Conservation (phyloP, 2,329 filamentous ascomycete genomes). For the Tothia fuscella region DNA sequence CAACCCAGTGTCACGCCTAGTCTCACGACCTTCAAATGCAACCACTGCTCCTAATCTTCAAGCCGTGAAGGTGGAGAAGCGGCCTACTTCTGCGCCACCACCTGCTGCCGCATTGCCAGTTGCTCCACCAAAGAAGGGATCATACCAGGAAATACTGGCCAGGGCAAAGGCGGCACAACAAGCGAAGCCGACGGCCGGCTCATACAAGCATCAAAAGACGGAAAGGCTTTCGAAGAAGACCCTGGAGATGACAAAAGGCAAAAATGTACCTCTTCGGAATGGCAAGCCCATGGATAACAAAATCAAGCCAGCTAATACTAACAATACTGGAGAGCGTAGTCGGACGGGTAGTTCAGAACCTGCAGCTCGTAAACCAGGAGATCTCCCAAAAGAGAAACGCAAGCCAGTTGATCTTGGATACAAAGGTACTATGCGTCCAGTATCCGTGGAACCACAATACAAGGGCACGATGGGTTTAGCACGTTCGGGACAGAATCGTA, state of each 20-base stretch:
- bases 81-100: conserved; percentile 12
- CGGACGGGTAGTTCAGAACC: conserved; percentile 1
- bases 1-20: conserved; percentile 8
- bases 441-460: conserved; percentile 3
- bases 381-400: conserved; percentile 22
- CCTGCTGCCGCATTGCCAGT: conserved; percentile 16
- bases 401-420: conserved; percentile 26
- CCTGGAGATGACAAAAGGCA: conserved; percentile 31
- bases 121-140: conserved; percentile 55
- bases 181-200: conserved; percentile 44
- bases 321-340: background rate
- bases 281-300: background rate
- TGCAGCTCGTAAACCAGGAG: conserved; percentile 13
- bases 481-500: conserved; percentile 5
- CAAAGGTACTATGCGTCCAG: conserved; percentile 29
- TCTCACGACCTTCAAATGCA: conserved; percentile 13
- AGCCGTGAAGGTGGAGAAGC: conserved; percentile 10
- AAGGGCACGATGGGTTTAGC: conserved; percentile 1
- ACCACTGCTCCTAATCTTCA: background rate
- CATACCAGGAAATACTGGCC: conserved; percentile 62
- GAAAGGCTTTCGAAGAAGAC: conserved; percentile 52
- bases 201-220: conserved; percentile 63
- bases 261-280: conserved; percentile 20
- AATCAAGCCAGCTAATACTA: conserved; percentile 5
- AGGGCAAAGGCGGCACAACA: conserved; percentile 51